Evolutionary conservation across 2,329 filamentous ascomycete genomes (phyloP), one percentile per base, ranked within the genome.

Genomic region (Stromatinia cepivora): DNA sequence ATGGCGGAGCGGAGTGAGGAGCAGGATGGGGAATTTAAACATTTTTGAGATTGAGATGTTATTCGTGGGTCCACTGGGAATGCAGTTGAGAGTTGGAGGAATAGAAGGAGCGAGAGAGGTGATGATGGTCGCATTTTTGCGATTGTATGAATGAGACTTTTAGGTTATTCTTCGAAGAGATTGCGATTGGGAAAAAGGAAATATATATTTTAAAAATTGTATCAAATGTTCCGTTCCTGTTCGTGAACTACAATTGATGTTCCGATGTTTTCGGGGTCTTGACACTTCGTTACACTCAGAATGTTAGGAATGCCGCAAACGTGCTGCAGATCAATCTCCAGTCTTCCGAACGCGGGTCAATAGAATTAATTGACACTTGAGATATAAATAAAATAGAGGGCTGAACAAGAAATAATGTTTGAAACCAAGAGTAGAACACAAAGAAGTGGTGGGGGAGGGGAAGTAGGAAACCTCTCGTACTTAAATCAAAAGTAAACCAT

Each of bases 1-100:
- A 34, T 52, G 11, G 25, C 42, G 10, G 17, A 45, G 50, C 54
- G 42, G 31, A 50, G 34, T 15, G 25, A 15, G 25, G 6, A 25
- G 34, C 67, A 69, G 13, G 61, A 50, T 45, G 46, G 31, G 25
- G 54, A 66, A 45, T 59, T 34, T 22, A 58, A 46, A 45, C 67
- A 69, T 31, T 69, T 52, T 48, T 54, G 31, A 0, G 31, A 45
- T 61, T 34, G 56, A 20, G 50, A 10, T 28, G 20, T 39, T 39
- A 17, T 28, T 25, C 42, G 36, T 67, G 48, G 50, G 67, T 50
- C 61, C 57, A 67, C 45, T 39, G 72, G 72, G 17, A 64, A 63
- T 13, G 71, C 71, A 25, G 72, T 72, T 25, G 72, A 71, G 52
- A 67, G 65, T 25, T 72, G 71, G 68, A 73, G 71, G 54, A 65